phyloP scores from a whole-genome alignment of 2,329 filamentous ascomycete genomes.

The Nemania abortiva region DNA sequence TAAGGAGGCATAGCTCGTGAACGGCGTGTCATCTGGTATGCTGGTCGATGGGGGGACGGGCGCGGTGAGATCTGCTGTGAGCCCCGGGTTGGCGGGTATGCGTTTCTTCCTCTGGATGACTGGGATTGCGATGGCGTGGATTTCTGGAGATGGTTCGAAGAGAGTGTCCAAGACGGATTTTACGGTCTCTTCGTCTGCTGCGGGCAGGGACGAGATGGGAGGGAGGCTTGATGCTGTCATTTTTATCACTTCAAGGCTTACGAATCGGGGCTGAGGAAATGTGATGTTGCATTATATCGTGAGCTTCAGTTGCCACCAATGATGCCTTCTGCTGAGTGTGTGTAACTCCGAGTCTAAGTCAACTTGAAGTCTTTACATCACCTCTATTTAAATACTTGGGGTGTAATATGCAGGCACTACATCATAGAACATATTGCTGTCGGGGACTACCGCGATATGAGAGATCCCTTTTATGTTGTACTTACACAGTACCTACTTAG shows the following conservation, averaged over 20 bases:
- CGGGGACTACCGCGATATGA: slow-evolving; percentile 30
- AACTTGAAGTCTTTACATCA: neutral
- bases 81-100: slow-evolving; percentile 72
- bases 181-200: slow-evolving; percentile 67
- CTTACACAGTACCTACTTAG: too few relatives aligned
- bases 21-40: slow-evolving; percentile 62
- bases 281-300: neutral
- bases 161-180: slow-evolving; percentile 77
- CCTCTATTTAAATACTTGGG: neutral
- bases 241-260: neutral
- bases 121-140: slow-evolving; percentile 79
- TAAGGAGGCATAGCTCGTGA: slow-evolving; percentile 75
- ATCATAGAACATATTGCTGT: neutral
- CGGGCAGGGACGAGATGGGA: slow-evolving; percentile 65
- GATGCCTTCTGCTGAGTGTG: neutral
- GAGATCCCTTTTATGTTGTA: too few relatives aligned
- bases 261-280: neutral
- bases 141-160: slow-evolving; percentile 83
- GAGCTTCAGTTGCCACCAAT: neutral
- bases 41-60: slow-evolving; percentile 67
- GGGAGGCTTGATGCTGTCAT: slow-evolving; percentile 62
- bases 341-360: neutral
- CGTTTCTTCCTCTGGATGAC: slow-evolving; percentile 62
- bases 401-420: neutral
- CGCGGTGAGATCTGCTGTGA: slow-evolving; percentile 87